Conservation (phyloP, 1,284 basidiomycete species). For the Kwoniella shivajii region DNA sequence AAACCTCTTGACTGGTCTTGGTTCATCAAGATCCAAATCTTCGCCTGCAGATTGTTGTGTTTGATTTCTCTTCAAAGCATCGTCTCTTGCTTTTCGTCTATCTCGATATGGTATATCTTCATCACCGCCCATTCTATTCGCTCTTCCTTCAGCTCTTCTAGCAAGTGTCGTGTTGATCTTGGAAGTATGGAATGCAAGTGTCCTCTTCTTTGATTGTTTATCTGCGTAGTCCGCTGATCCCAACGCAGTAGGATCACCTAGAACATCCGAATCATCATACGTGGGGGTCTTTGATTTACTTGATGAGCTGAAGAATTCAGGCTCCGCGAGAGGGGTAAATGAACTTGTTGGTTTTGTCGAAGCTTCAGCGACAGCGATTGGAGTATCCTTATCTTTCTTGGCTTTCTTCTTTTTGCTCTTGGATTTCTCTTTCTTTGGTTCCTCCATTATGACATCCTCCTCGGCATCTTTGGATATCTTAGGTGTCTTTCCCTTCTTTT, state of each 20-base stretch:
- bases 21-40: conserved; percentile 54
- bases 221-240: conserved; percentile 73
- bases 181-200: conserved; percentile 86
- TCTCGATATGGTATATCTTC: conserved; percentile 66
- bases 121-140: conserved; percentile 65
- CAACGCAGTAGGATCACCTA: conserved; percentile 73
- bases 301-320: conserved; percentile 40
- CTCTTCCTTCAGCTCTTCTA: conserved; percentile 67
- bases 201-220: conserved; percentile 75
- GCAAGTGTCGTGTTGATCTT: conserved; percentile 78
- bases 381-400: conserved; percentile 47
- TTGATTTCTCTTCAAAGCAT: conserved; percentile 55
- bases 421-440: conserved; percentile 30
- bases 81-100: conserved; percentile 55
- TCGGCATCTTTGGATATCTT: conserved; percentile 11
- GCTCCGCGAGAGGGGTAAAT: conserved; percentile 40
- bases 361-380: neutral
- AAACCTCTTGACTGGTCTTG: conserved; percentile 55
- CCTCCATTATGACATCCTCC: conserved; percentile 17
- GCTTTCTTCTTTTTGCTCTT: conserved; percentile 34
- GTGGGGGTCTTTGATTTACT: conserved; percentile 29
- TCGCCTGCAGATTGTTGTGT: conserved; percentile 42
- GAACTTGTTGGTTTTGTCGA: conserved; percentile 30
- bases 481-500: conserved; percentile 40
- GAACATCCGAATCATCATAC: conserved; percentile 60